phyloP scores from a whole-genome alignment of 1,139 yeast genomes.

The Fermentozyma sake region DNA sequence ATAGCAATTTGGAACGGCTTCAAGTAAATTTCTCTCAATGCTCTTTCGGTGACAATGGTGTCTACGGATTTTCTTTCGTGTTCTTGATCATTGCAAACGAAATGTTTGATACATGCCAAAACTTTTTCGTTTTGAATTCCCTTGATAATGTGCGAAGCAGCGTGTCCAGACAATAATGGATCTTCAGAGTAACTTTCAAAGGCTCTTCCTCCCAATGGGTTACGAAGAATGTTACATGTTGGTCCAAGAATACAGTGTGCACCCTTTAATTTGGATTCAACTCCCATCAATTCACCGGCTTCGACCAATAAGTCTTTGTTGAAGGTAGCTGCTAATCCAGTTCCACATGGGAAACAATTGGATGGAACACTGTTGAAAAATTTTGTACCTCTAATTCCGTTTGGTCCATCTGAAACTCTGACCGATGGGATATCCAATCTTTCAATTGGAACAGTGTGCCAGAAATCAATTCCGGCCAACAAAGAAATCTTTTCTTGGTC shows the following conservation, averaged over 20 bases:
- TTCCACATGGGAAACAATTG: slow-evolving; percentile 34
- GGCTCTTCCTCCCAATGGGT: slow-evolving; percentile 35
- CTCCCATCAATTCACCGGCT: slow-evolving; percentile 31
- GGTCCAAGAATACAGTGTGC: slow-evolving; percentile 34
- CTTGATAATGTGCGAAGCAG: slow-evolving; percentile 23
- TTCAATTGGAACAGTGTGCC: slow-evolving; percentile 52
- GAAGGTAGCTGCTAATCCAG: slow-evolving; percentile 41
- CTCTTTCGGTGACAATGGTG: slow-evolving; percentile 14
- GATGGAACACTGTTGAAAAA: slow-evolving; percentile 32
- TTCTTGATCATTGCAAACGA: slow-evolving; percentile 17
- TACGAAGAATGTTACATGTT: slow-evolving; percentile 28
- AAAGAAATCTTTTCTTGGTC: slow-evolving; percentile 45
- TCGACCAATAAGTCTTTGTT: slow-evolving; percentile 23
- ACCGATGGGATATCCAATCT: slow-evolving; percentile 36
- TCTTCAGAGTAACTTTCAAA: slow-evolving; percentile 33
- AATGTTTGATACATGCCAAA: slow-evolving; percentile 14
- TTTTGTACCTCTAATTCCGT: slow-evolving; percentile 32
- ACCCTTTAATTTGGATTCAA: slow-evolving; percentile 30
- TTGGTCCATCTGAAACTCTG: slow-evolving; percentile 34
- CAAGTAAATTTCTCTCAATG: slow-evolving; percentile 18
- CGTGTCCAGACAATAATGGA: slow-evolving; percentile 29
- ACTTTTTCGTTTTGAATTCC: slow-evolving; percentile 25
- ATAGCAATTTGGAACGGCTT: slow-evolving; percentile 17
- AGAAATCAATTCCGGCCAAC: slow-evolving; percentile 47
- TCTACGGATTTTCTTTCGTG: slow-evolving; percentile 13